A percentile compares a stretch with the other conserved stretches of the same genome.
Conservation (phyloP, 768 basidiomycete genomes). For the Kwoniella sp. region DNA sequence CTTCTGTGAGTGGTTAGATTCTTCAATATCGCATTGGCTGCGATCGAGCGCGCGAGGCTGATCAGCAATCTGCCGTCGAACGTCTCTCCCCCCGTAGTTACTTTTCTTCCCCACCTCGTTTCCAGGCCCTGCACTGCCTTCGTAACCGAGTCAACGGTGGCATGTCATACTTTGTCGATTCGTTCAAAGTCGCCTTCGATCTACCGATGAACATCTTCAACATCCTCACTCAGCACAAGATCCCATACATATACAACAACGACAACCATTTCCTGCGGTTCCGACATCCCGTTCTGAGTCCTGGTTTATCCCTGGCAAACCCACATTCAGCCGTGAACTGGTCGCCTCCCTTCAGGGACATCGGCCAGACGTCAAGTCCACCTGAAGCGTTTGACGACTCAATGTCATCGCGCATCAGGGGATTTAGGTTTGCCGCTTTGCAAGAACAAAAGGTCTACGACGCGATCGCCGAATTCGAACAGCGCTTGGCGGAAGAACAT, state of each 20-base stretch:
- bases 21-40: not conserved
- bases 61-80: no score
- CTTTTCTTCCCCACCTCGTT: conserved; percentile 85
- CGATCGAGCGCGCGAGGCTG: no score
- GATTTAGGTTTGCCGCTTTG: conserved; percentile 1
- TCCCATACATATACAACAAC: conserved; percentile 90
- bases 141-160: conserved; percentile 83
- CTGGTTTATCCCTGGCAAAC: conserved; percentile 3
- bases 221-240: conserved; percentile 65
- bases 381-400: not conserved
- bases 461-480: conserved; percentile 68
- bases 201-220: conserved; percentile 66
- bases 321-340: conserved; percentile 77
- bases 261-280: conserved; percentile 79
- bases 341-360: conserved; percentile 89
- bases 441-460: conserved; percentile 29
- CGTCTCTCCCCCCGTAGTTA: conserved; percentile 65
- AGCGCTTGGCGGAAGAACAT: conserved; percentile 62
- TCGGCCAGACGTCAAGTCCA: not conserved
- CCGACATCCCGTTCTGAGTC: conserved; percentile 74
- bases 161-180: conserved; percentile 82
- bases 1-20: conserved; percentile 66
- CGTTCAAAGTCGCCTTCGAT: conserved; percentile 65
- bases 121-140: conserved; percentile 88
- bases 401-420: conserved; percentile 16